A percentile compares a stretch with the other conserved stretches of the same genome.
These are phyloP conservation scores for Phytophthora europaea DNA, from an alignment of 352 stramenopile genomes.

Conservation along the genomic window DNA sequence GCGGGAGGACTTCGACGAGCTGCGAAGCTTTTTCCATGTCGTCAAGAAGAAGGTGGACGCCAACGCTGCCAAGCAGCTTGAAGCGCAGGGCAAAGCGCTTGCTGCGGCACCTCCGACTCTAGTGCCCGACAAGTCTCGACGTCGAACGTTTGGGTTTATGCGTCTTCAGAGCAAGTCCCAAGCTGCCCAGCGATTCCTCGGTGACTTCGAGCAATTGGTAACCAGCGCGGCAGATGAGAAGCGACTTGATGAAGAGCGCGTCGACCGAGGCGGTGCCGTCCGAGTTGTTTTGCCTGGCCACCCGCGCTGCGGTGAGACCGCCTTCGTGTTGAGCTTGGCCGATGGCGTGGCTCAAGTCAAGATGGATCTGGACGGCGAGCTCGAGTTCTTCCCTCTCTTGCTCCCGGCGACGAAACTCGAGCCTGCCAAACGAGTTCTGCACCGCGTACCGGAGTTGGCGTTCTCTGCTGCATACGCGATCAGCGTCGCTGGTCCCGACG, in stretches of 20 bases:
- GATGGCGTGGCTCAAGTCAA: conserved; percentile 82
- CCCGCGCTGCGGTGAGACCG: conserved; percentile 80
- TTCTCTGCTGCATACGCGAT: conserved; percentile 64
- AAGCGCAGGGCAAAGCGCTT: conserved; percentile 28
- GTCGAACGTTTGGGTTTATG: conserved; percentile 25
- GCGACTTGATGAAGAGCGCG: conserved; percentile 42
- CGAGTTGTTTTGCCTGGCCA: conserved; percentile 82
- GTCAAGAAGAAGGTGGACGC: conserved; percentile 67
- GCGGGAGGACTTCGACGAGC: conserved; percentile 69
- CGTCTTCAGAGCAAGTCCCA: conserved; percentile 54
- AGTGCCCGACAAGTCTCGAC: conserved; percentile 17
- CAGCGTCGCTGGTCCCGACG: conserved; percentile 35
- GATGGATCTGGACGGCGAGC: conserved; percentile 77
- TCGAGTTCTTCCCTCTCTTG: conserved; percentile 84
- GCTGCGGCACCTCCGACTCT: not conserved
- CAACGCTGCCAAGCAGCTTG: conserved; percentile 34
- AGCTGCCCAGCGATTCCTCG: conserved; percentile 64
- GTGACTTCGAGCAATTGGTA: conserved; percentile 71
- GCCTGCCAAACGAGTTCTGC: conserved; percentile 60
- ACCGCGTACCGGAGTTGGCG: conserved; percentile 66
- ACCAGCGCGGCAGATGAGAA: conserved; percentile 49
- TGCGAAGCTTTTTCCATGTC: conserved; percentile 72
- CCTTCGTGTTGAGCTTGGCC: conserved; percentile 70
- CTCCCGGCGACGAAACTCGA: conserved; percentile 71
- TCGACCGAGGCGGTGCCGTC: conserved; percentile 66